Conservation (phyloP, 257 asterid genomes). For the Ligustrum vulgare region DNA sequence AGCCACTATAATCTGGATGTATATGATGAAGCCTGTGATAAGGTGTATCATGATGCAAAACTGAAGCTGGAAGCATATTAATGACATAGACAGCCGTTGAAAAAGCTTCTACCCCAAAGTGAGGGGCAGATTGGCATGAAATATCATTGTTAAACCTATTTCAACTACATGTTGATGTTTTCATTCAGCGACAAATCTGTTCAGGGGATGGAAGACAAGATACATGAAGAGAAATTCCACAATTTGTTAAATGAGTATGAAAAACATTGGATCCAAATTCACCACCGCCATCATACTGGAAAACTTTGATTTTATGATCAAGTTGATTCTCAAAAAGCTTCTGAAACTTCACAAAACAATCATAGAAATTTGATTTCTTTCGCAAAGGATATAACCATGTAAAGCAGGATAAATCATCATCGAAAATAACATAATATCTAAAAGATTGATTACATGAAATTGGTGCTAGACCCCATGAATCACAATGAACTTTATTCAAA, state of each 20-base stretch:
- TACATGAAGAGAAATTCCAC: too few relatives aligned
- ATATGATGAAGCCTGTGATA: not conserved
- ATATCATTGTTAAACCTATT: conserved; percentile 2
- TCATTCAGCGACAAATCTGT: too few relatives aligned
- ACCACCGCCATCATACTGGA: not conserved
- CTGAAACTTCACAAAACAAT: conserved; percentile 13
- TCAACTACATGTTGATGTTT: conserved; percentile 8
- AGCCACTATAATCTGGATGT: not conserved
- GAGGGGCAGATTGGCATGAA: not conserved
- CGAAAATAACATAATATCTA: not conserved
- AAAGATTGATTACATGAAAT: not conserved
- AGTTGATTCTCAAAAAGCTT: not conserved
- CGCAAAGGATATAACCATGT: conserved; percentile 3
- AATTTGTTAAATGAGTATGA: too few relatives aligned
- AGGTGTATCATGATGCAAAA: not conserved
- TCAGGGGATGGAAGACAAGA: too few relatives aligned
- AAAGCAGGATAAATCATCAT: conserved; percentile 8
- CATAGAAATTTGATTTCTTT: conserved; percentile 6
- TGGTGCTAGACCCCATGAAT: conserved; percentile 6
- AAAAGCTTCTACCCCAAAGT: conserved; percentile 7
- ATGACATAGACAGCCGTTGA: not conserved
- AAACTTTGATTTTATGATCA: not conserved
- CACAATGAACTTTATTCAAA: conserved; percentile 7
- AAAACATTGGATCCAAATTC: too few relatives aligned
- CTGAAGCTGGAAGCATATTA: conserved; percentile 6